Evolutionary conservation across 148 eudicot species (phyloP), one percentile per base, ranked within the genome.

Genomic region (Fallopia convolvulus): DNA sequence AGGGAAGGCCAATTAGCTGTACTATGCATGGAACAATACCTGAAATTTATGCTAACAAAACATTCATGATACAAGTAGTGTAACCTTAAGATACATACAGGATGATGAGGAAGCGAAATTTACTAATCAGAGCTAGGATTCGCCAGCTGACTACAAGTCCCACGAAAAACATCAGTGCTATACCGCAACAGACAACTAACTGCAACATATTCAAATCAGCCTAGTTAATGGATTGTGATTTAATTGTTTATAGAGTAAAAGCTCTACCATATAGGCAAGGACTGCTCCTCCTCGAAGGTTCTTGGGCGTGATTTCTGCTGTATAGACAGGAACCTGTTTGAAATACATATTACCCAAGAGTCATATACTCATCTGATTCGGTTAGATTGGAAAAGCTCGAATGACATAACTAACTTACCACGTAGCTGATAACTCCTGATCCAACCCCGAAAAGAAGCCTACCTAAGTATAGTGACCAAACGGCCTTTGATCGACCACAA

Each of bases 91-190:
- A 26, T 26, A 26, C 30, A 26, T 26, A 26, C 30, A 26, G 30
- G 30, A 26, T 26, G 30, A 26, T 26, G 30, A 26, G 30, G 30
- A 26, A 26, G 30, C 30, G 30, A 26, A 26, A 26, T 26, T 26
- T 26, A 26, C 30, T 26, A 26, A 26, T 26, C 30, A 26, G 30
- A 26, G 30, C 39, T 87, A 5, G 99, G 97, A 71, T 97, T 97
- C 87, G 88, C 90, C 88, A 85, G 17, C n/a, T 47, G 66, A 78
- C 76, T 20, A 82, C 2, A 53, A 83, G 80, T n/a, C 90, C 90
- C 3, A 75, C 36, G 46, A 87, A 58, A 70, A 61, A 87, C 78
- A 76, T 79, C 30, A 82, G 58, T 65, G 90, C 76, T 70, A 82
- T 77, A 46, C 88, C 90, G 11, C 72, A 79, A 9, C 80, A 74